Base-by-base conservation (phyloP, 1,139 yeast genomes). In the Sugiyamaella xylanicola region DNA sequence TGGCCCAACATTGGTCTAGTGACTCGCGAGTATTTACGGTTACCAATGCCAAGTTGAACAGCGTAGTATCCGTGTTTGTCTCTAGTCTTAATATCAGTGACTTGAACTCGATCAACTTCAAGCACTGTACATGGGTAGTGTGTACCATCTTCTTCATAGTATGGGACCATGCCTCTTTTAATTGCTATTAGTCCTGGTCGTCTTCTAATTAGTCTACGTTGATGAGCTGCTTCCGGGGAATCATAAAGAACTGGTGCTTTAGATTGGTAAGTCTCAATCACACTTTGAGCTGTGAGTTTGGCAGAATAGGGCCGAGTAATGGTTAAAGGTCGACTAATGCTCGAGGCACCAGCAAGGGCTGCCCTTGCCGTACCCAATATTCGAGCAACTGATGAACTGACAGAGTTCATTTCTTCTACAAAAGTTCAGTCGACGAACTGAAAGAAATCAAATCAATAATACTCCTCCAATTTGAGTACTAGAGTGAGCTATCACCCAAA, bases 131-230 rank as follows among this genome's bases (percentile, higher is more conserved):
- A 74, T 3, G 79, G 74, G 50, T 90, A 91, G 59, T 84, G 83
- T 56, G 77, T 77, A n/a, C 96, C 97, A 3, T 78, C 76, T 40
- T 80, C 79, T 60, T 79, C 82, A 69, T 82, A 93, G 82, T 85
- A 88, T 11, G 96, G 83, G 55, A 91, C 84, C 97, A 93, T 92
- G 19, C 98, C 98, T 60, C 86, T 77, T 69, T 93, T 93, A 60
- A 83, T 76, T 0, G 95, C 96, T 27, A 92, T 74, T 40, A 90
- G 75, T 7, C 99, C 99, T 4, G 96, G 85, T 72, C 99, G 83
- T 43, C 75, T 73, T 36, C 91, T 82, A 46, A 90, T 76, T 69
- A 83, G 78, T 70, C 83, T 85, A 69, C 97, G 81, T 22, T 67
- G 63, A 52, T 69, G 75, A 4, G 73, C 75, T 21, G 72, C 72